Evolutionary conservation across 768 basidiomycete genomes (phyloP).

Genomic region (Podaxis sp.): DNA sequence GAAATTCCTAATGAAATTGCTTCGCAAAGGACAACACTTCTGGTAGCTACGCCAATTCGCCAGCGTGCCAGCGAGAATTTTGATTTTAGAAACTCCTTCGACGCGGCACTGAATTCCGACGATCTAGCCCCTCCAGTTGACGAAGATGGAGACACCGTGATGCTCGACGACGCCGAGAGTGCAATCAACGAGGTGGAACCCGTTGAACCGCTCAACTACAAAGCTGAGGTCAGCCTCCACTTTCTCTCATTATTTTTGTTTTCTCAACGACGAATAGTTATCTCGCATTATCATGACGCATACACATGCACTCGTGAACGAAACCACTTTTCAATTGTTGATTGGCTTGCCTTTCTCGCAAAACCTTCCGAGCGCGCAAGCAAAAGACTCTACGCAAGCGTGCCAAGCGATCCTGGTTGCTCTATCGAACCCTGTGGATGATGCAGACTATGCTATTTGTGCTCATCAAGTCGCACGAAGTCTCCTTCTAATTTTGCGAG

Average conservation of each 20-base stretch:
- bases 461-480: slow-evolving; percentile 31
- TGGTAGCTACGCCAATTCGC: background rate
- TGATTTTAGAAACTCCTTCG: background rate
- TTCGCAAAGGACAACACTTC: background rate
- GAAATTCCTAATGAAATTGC: slow-evolving; percentile 1
- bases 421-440: slow-evolving; percentile 35
- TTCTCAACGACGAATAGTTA: slow-evolving; percentile 37
- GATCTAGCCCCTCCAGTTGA: slow-evolving; percentile 14
- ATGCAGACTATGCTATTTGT: slow-evolving; percentile 31
- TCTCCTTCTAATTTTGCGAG: slow-evolving; percentile 37
- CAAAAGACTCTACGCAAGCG: slow-evolving; percentile 34
- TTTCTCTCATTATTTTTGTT: background rate
- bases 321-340: slow-evolving; percentile 53
- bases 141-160: slow-evolving; percentile 33
- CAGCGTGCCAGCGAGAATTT: background rate
- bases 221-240: slow-evolving; percentile 44
- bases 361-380: slow-evolving; percentile 8
- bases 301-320: slow-evolving; percentile 31
- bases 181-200: slow-evolving; percentile 31
- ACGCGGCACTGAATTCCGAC: background rate
- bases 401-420: slow-evolving; percentile 45
- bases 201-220: slow-evolving; percentile 49
- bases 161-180: slow-evolving; percentile 30
- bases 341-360: slow-evolving; percentile 31
- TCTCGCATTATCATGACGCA: slow-evolving; percentile 63